A percentile compares a stretch with the other conserved stretches of the same genome.
These are phyloP conservation scores for Paulownia fortunei DNA, from an alignment of 257 asterid species.

Conservation along the genomic window DNA sequence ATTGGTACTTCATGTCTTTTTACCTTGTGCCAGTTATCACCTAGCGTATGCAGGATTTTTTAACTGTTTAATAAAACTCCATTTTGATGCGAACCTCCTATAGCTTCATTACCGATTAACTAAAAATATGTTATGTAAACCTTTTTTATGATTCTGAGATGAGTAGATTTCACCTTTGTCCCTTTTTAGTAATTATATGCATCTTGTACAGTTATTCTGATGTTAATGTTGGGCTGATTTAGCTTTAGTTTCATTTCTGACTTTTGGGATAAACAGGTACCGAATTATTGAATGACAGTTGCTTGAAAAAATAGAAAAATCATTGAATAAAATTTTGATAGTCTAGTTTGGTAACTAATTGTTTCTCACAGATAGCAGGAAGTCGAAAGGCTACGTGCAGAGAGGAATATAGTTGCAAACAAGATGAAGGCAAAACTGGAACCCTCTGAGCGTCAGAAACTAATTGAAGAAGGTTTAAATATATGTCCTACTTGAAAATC, in stretches of 20 bases:
- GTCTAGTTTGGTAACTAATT: constrained; percentile 71
- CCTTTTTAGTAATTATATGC: background rate
- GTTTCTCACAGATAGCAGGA: constrained; percentile 92
- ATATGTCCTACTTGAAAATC: constrained; percentile 12
- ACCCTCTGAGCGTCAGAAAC: constrained; percentile 80
- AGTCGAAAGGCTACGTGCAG: constrained; percentile 92
- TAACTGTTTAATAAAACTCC: no score
- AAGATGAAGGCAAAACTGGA: constrained; percentile 93
- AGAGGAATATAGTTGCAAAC: constrained; percentile 93
- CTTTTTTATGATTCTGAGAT: background rate
- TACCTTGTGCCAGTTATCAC: no score
- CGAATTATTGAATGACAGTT: background rate
- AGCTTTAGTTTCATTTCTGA: background rate
- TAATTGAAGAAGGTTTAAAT: constrained; percentile 84
- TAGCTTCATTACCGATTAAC: background rate
- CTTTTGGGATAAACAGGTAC: background rate
- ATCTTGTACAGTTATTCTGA: background rate
- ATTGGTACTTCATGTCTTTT: no score
- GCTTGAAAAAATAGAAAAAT: background rate
- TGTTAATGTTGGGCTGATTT: background rate
- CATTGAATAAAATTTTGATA: background rate
- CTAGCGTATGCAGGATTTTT: no score
- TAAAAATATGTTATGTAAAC: background rate
- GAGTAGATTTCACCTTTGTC: background rate
- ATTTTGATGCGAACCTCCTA: background rate